Evolutionary conservation across 192 early-diverging fungal genomes (phyloP), one percentile per base, ranked within the genome.

Genomic region (Backusella morwellensis): DNA sequence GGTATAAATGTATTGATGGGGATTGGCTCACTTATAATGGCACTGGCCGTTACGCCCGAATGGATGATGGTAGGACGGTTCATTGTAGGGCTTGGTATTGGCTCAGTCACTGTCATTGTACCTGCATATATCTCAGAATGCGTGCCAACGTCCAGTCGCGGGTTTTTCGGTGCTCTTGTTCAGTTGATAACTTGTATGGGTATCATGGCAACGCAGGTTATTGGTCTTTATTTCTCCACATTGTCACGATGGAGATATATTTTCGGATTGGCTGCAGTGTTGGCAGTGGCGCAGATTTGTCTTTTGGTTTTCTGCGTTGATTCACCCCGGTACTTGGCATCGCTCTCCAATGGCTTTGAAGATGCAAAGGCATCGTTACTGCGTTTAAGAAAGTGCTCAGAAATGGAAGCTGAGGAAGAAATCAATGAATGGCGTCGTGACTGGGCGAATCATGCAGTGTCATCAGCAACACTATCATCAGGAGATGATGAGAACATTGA

Each of bases 181-280:
- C 96, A 97, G 84, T 80, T 96, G 67, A 91, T 92, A 41, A 94
- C 96, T 70, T 91, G 96, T 12, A 68, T 89, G 12, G 96, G 96
- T 23, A 89, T 97, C 74, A 85, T 97, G 34, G 74, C 90, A 17
- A 89, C 94, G 1, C 95, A 95, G 74, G 79, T 91, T 12, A 81
- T 89, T 6, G 93, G 91, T 1, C 82, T 92, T 38, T 92, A 84
- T 59, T 80, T 90, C 29, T 91, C 90, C 4, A 89, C 85, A 6
- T 71, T 87, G 1, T 82, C 88, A 1, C 78, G 81, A 32, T 97
- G 96, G 96, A 86, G 96, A 40, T 77, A 85, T 21, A 90, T 96
- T 73, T 85, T 97, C 35, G 77, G 88, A 0, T 78, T 90, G 6
- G 91, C 90, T 14, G 85, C 82, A 1, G 81, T 87, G 1, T 76